Conservation (phyloP, 352 stramenopile species). For the Saprolegnia diclina region DNA sequence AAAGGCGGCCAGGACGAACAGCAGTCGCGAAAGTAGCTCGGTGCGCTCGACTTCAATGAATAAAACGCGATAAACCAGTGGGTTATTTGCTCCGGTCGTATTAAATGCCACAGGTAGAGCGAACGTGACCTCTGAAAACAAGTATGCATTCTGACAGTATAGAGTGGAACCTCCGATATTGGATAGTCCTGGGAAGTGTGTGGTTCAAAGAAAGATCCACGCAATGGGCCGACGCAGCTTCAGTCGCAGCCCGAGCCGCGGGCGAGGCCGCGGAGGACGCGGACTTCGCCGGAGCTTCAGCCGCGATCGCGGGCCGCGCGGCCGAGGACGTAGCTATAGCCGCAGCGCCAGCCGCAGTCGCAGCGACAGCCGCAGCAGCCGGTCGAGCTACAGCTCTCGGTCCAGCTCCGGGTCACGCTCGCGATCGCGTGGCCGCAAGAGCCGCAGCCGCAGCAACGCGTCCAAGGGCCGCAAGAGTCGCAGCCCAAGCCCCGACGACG, state of each 20-base stretch:
- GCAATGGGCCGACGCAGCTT: constrained; percentile 20
- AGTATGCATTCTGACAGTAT: neutral
- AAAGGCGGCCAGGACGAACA: too few species aligned
- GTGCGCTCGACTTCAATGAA: too few species aligned
- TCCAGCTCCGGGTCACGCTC: constrained; percentile 21
- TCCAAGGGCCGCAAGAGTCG: constrained; percentile 12
- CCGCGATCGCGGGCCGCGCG: neutral
- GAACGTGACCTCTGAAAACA: too few species aligned
- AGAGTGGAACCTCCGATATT: neutral
- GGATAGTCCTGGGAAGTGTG: constrained; percentile 13
- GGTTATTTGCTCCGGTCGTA: too few species aligned
- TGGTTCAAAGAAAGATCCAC: constrained; percentile 23
- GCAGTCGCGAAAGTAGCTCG: too few species aligned
- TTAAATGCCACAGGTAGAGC: too few species aligned
- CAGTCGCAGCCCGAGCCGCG: constrained; percentile 16
- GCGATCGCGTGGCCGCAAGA: constrained; percentile 16
- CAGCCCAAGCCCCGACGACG: constrained; percentile 29
- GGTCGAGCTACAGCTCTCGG: constrained; percentile 23
- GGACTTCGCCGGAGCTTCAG: constrained; percentile 19
- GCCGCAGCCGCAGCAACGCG: neutral
- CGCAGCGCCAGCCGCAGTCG: constrained; percentile 17
- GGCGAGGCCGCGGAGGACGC: neutral
- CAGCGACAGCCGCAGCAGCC: constrained; percentile 23
- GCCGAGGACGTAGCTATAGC: neutral
- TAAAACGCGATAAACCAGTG: too few species aligned